Evolutionary conservation across 768 basidiomycete genomes (phyloP).

Genomic region (Leccinellum rugosiceps): DNA sequence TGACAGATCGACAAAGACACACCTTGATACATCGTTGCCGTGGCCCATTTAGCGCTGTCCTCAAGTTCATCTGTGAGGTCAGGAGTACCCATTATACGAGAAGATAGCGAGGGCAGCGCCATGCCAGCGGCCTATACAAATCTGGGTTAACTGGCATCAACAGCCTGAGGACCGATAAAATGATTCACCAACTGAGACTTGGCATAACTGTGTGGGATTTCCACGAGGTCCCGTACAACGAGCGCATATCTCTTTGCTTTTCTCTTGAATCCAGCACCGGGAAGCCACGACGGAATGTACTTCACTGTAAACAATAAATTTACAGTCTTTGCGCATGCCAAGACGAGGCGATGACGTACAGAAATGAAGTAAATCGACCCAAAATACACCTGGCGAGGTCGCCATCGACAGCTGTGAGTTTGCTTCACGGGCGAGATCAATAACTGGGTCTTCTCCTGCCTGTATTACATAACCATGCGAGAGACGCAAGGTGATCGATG

Average conservation of each 20-base stretch:
- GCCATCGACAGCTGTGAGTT: slow-evolving; percentile 19
- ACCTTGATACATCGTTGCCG: slow-evolving; percentile 14
- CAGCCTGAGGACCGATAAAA: neutral
- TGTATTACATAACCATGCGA: slow-evolving; percentile 40
- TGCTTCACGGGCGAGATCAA: slow-evolving; percentile 28
- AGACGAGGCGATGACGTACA: slow-evolving; percentile 3
- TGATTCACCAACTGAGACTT: slow-evolving; percentile 17
- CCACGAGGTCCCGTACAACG: slow-evolving; percentile 2
- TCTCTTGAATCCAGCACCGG: slow-evolving; percentile 18
- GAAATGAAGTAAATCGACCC: slow-evolving; percentile 18
- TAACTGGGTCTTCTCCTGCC: slow-evolving; percentile 35
- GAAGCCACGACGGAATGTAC: slow-evolving; percentile 23
- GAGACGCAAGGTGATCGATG: slow-evolving; percentile 33
- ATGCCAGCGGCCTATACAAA: slow-evolving; percentile 12
- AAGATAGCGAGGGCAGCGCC: slow-evolving; percentile 14
- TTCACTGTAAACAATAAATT: slow-evolving; percentile 13
- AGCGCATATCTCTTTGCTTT: slow-evolving; percentile 6
- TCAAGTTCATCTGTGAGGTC: slow-evolving; percentile 10
- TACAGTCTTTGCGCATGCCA: too few species aligned
- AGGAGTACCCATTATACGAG: slow-evolving; percentile 7
- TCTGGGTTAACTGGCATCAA: neutral
- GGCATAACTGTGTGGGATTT: slow-evolving; percentile 12
- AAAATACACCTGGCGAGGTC: neutral
- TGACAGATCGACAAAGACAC: neutral
- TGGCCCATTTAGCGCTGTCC: slow-evolving; percentile 19